Evolutionary conservation across 441 rosid genomes (phyloP).

Genomic region (Pelargonium cotyledonis): DNA sequence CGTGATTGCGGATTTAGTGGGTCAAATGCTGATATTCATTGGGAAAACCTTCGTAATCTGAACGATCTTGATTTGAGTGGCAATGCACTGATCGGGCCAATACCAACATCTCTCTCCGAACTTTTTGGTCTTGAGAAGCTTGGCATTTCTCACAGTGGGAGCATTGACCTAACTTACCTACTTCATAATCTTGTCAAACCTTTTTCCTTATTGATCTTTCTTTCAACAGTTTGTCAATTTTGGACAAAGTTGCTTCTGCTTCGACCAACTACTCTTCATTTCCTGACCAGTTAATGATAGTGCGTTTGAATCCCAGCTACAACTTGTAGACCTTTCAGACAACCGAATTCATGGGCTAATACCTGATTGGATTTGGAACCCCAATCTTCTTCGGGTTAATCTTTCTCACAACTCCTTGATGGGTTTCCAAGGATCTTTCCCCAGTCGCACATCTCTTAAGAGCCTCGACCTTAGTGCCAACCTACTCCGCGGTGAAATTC

Average conservation of each 20-base stretch:
- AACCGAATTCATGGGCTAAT: no score
- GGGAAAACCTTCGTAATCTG: not conserved
- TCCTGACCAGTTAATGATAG: not conserved
- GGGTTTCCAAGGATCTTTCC: no score
- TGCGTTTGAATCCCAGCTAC: no score
- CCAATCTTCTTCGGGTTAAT: no score
- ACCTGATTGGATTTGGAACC: no score
- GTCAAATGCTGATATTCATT: not conserved
- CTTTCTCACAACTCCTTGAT: no score
- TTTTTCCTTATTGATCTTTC: not conserved
- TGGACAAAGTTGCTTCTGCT: not conserved
- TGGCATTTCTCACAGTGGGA: conserved; percentile 8
- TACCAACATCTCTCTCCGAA: conserved; percentile 14
- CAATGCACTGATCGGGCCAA: conserved; percentile 11
- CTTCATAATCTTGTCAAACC: conserved; percentile 6
- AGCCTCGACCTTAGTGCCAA: no score
- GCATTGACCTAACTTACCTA: not conserved
- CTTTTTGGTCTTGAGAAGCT: conserved; percentile 3
- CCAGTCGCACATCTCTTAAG: no score
- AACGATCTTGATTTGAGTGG: not conserved
- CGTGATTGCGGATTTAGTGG: not conserved
- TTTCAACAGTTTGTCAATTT: not conserved
- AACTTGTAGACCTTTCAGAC: no score
- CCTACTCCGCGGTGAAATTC: no score
- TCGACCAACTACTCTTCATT: not conserved